A percentile compares a stretch with the other conserved stretches of the same genome.
Conservation (phyloP, 257 asterid species). For the Prunella vulgaris region DNA sequence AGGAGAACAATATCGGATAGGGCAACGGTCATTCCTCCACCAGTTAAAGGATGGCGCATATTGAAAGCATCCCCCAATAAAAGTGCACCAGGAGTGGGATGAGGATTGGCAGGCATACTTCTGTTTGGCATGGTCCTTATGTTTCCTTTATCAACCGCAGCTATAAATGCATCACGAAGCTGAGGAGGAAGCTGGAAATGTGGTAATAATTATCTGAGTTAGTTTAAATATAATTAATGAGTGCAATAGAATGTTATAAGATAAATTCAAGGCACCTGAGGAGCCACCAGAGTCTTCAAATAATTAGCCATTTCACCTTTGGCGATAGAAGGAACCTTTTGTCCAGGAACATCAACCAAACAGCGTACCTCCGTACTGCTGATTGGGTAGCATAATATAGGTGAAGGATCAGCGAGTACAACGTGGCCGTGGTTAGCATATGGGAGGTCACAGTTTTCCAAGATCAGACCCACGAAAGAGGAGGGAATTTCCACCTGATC, state of each 20-base stretch:
- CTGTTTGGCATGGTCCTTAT: conserved; percentile 60
- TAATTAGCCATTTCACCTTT: conserved; percentile 58
- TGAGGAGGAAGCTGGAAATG: conserved; percentile 43
- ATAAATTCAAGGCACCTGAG: conserved; percentile 39
- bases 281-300: conserved; percentile 52
- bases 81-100: conserved; percentile 59
- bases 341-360: conserved; percentile 58
- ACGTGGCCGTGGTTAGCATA: conserved; percentile 54
- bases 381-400: conserved; percentile 52
- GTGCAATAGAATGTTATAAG: neutral
- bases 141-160: conserved; percentile 50
- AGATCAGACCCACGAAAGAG: conserved; percentile 45
- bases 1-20: conserved; percentile 54
- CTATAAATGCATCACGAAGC: conserved; percentile 38
- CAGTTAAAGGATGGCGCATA: conserved; percentile 72
- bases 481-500: conserved; percentile 55
- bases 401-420: conserved; percentile 54
- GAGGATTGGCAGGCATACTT: conserved; percentile 67
- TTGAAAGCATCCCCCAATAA: conserved; percentile 68
- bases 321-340: conserved; percentile 58
- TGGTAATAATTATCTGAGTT: neutral
- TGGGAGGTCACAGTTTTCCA: conserved; percentile 56
- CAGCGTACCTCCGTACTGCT: conserved; percentile 65
- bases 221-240: neutral
- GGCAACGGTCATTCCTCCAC: conserved; percentile 79